These are phyloP conservation scores for Aspergillus pseudonomiae DNA, from an alignment of 2,329 filamentous ascomycete genomes.

Conservation along the genomic window DNA sequence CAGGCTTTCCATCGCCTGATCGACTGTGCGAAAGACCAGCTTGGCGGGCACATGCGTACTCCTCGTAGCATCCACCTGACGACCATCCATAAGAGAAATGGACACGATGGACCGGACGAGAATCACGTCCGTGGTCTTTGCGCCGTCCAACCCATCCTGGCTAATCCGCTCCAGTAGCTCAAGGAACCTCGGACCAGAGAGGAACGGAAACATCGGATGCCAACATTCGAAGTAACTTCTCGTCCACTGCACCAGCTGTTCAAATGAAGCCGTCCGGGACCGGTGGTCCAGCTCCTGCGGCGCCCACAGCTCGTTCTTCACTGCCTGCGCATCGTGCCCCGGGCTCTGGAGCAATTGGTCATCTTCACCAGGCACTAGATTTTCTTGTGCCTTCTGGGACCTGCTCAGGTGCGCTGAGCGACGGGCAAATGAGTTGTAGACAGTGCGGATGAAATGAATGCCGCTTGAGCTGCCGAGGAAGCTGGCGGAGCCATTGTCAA, in stretches of 20 bases:
- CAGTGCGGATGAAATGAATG: constrained; percentile 61
- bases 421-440: constrained; percentile 54
- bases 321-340: constrained; percentile 11
- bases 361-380: constrained; percentile 60
- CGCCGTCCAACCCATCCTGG: constrained; percentile 31
- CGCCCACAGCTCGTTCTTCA: constrained; percentile 16
- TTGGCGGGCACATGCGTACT: constrained; percentile 41
- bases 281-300: constrained; percentile 39
- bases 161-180: constrained; percentile 50
- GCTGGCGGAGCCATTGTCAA: constrained; percentile 50
- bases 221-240: constrained; percentile 60
- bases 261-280: constrained; percentile 46
- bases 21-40: constrained; percentile 54
- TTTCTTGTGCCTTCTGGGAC: constrained; percentile 34
- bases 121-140: constrained; percentile 43
- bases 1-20: constrained; percentile 55
- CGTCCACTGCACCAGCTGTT: constrained; percentile 55
- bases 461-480: constrained; percentile 63
- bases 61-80: constrained; percentile 40
- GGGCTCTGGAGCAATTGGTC: constrained; percentile 45
- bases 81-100: constrained; percentile 57
- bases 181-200: constrained; percentile 58
- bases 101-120: constrained; percentile 56
- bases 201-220: constrained; percentile 61
- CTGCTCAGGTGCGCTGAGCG: constrained; percentile 33